phyloP scores from a whole-genome alignment of 768 basidiomycete species.

The Grammothele lineata region DNA sequence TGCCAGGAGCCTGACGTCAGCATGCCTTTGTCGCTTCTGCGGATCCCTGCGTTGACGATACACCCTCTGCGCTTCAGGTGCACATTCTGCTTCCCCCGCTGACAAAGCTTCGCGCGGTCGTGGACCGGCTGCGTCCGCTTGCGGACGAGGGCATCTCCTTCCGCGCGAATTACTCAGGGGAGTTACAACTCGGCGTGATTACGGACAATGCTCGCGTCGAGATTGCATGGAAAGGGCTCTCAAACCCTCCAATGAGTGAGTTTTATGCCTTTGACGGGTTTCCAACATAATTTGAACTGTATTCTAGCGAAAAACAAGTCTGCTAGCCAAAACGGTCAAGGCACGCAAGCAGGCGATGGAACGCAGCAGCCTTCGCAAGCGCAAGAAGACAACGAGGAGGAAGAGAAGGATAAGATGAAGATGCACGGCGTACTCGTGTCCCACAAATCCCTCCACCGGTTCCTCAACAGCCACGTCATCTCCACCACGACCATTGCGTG shows the following conservation, averaged over 20 bases:
- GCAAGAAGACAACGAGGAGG: conserved; percentile 10
- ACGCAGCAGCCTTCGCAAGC: too few relatives aligned
- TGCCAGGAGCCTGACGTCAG: conserved; percentile 84
- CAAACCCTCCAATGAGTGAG: conserved; percentile 54
- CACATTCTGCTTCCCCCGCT: conserved; percentile 76
- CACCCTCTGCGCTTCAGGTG: conserved; percentile 40
- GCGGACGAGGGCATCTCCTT: conserved; percentile 61
- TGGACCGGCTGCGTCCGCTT: conserved; percentile 68
- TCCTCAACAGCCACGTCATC: conserved; percentile 74
- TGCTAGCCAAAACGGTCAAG: background rate
- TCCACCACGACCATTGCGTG: conserved; percentile 85
- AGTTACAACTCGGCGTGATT: conserved; percentile 49
- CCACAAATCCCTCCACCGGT: conserved; percentile 73
- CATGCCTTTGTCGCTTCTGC: conserved; percentile 3
- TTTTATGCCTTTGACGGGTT: background rate
- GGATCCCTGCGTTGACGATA: background rate
- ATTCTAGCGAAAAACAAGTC: too few relatives aligned
- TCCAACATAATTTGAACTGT: background rate
- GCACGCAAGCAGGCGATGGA: background rate
- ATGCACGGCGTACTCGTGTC: conserved; percentile 67
- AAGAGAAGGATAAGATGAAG: conserved; percentile 47
- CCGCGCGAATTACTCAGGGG: conserved; percentile 62
- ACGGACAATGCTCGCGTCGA: conserved; percentile 76
- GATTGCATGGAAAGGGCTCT: conserved; percentile 74
- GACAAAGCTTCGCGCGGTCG: conserved; percentile 70